These are phyloP conservation scores for Lentinula aciculospora DNA, from an alignment of 768 basidiomycete genomes.

Conservation along the genomic window DNA sequence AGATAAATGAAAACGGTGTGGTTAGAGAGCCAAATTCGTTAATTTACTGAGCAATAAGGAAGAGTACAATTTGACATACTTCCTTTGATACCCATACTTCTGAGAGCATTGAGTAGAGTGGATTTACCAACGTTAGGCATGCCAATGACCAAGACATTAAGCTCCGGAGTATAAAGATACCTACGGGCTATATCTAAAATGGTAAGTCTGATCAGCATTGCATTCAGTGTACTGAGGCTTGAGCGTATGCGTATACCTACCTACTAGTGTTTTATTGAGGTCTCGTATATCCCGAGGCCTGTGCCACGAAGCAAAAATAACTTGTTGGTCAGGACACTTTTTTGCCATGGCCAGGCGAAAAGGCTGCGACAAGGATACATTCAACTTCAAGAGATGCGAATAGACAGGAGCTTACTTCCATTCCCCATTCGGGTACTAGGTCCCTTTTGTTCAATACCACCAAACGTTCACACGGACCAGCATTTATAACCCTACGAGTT, in stretches of 20 bases:
- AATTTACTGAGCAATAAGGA: constrained; percentile 5
- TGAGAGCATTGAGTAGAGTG: constrained; percentile 84
- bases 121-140: constrained; percentile 99
- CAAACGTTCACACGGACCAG: constrained; percentile 68
- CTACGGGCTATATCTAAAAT: constrained; percentile 32
- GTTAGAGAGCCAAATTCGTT: not conserved
- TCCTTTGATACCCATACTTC: constrained; percentile 81
- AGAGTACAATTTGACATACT: constrained; percentile 44
- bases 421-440: constrained; percentile 82
- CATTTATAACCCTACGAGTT: constrained; percentile 30
- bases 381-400: not conserved
- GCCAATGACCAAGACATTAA: constrained; percentile 90
- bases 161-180: constrained; percentile 64
- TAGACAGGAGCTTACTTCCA: constrained; percentile 50
- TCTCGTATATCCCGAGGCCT: constrained; percentile 56
- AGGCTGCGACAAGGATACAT: constrained; percentile 38
- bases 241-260: constrained; percentile 39
- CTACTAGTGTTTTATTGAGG: constrained; percentile 64
- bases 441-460: constrained; percentile 94
- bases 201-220: not conserved
- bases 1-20: constrained; percentile 2
- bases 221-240: not conserved
- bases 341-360: constrained; percentile 67
- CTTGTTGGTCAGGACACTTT: constrained; percentile 64
- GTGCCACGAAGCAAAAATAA: constrained; percentile 72